A percentile compares a stretch with the other conserved stretches of the same genome.
phyloP scores from a whole-genome alignment of 2,329 filamentous ascomycete species.

The Xylaria sp. region DNA sequence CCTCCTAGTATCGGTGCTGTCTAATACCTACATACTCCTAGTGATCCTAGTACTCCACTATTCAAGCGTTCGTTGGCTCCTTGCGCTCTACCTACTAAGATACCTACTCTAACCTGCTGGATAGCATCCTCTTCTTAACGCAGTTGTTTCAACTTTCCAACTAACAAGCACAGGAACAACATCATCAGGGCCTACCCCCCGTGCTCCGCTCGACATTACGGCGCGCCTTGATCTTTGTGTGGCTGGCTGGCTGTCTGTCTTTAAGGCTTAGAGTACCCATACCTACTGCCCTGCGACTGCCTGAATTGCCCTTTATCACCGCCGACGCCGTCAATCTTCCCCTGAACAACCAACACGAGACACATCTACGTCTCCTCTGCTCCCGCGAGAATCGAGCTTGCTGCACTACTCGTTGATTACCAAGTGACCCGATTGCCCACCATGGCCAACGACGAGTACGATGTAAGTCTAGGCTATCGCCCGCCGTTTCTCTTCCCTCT shows the following conservation, averaged over 20 bases:
- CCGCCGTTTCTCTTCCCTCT: constrained; percentile 39
- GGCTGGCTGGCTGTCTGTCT: constrained; percentile 33
- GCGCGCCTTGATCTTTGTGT: constrained; percentile 40
- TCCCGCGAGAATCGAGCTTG: constrained; percentile 34
- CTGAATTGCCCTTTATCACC: constrained; percentile 36
- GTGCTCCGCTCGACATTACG: constrained; percentile 30
- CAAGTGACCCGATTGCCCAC: constrained; percentile 52
- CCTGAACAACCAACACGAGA: constrained; percentile 21
- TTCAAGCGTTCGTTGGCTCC: constrained; percentile 33
- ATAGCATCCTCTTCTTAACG: constrained; percentile 28
- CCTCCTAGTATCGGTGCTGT: not conserved
- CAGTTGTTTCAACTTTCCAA: constrained; percentile 24
- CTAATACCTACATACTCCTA: not conserved
- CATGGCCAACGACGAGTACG: constrained; percentile 99
- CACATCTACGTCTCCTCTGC: constrained; percentile 11
- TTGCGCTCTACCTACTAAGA: constrained; percentile 22
- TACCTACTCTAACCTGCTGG: constrained; percentile 29
- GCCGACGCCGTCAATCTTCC: constrained; percentile 32
- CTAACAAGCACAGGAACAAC: constrained; percentile 9
- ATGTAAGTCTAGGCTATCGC: constrained; percentile 72
- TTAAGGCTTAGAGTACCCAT: constrained; percentile 26
- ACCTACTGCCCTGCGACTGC: constrained; percentile 29
- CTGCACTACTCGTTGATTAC: constrained; percentile 22
- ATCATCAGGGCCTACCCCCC: constrained; percentile 20
- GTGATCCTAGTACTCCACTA: constrained; percentile 22